Conservation (phyloP, 257 asterid species). For the Nyctanthes arbortristis region DNA sequence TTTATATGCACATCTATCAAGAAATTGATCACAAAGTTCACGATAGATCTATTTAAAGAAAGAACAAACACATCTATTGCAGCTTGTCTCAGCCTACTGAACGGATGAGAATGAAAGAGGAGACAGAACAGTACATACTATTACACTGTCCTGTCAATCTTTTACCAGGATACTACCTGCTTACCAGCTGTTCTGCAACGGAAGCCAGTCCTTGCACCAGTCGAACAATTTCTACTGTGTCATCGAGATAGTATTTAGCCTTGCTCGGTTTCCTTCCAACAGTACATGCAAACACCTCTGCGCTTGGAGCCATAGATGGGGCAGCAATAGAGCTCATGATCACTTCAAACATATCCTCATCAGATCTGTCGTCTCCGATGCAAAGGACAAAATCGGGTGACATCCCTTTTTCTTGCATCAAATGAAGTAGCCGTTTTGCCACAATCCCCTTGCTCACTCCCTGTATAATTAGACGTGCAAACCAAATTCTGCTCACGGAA, state of each 20-base stretch:
- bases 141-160: neutral
- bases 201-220: slow-evolving; percentile 78
- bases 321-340: slow-evolving; percentile 55
- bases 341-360: slow-evolving; percentile 90
- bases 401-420: slow-evolving; percentile 62
- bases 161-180: neutral
- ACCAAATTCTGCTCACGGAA: neutral
- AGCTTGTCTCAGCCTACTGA: slow-evolving; percentile 19
- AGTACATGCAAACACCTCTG: slow-evolving; percentile 86
- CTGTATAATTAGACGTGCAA: slow-evolving; percentile 27
- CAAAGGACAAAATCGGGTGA: slow-evolving; percentile 71
- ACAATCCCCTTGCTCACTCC: slow-evolving; percentile 91
- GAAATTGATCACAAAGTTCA: slow-evolving; percentile 10
- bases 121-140: neutral
- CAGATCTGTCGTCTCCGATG: slow-evolving; percentile 83
- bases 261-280: slow-evolving; percentile 83
- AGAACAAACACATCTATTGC: slow-evolving; percentile 17
- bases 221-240: slow-evolving; percentile 70
- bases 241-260: slow-evolving; percentile 88
- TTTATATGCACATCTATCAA: slow-evolving; percentile 25
- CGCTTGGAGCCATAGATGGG: slow-evolving; percentile 70
- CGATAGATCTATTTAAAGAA: neutral
- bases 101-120: slow-evolving; percentile 21
- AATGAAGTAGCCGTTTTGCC: slow-evolving; percentile 65
- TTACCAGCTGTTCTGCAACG: slow-evolving; percentile 60